phyloP scores from a whole-genome alignment of 2,329 filamentous ascomycete genomes.

The Chaetomiaceae sp. region DNA sequence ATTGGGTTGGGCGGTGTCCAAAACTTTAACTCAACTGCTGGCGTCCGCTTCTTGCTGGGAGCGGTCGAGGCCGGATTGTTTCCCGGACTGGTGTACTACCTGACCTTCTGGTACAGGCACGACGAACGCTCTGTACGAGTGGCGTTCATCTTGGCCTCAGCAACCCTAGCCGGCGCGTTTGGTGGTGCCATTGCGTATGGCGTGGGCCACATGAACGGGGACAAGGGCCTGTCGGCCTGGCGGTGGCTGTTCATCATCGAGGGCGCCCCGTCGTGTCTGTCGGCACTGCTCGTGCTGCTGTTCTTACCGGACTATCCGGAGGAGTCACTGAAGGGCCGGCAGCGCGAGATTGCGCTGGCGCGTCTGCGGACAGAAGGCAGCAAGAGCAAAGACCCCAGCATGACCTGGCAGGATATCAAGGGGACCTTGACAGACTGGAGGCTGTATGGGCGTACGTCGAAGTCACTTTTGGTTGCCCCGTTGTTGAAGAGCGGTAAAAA shows the following conservation, averaged over 20 bases:
- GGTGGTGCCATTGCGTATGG: conserved; percentile 67
- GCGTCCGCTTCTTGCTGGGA: conserved; percentile 61
- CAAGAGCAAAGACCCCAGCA: conserved; percentile 53
- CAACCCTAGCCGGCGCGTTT: conserved; percentile 65
- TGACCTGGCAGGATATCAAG: conserved; percentile 63
- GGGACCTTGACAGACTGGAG: conserved; percentile 60
- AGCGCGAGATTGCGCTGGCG: conserved; percentile 48
- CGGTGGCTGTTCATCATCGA: conserved; percentile 60
- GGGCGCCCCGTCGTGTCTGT: conserved; percentile 40
- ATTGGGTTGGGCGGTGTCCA: conserved; percentile 59
- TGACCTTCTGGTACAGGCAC: conserved; percentile 69
- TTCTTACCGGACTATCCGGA: conserved; percentile 62
- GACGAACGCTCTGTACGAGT: conserved; percentile 66
- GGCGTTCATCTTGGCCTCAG: conserved; percentile 62
- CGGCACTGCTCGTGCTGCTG: conserved; percentile 53
- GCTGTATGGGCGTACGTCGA: conserved; percentile 52
- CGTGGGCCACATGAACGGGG: conserved; percentile 64
- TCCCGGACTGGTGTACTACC: conserved; percentile 48
- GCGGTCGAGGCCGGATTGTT: conserved; percentile 66
- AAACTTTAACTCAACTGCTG: conserved; percentile 57
- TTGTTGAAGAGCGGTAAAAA: too few relatives aligned
- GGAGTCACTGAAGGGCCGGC: conserved; percentile 54
- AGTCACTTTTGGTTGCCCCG: too few relatives aligned
- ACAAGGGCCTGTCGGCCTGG: conserved; percentile 59
- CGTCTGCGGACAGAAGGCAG: conserved; percentile 43